These are phyloP conservation scores for Neodidymelliopsis sp. DNA, from an alignment of 2,329 filamentous ascomycete genomes.

Conservation along the genomic window DNA sequence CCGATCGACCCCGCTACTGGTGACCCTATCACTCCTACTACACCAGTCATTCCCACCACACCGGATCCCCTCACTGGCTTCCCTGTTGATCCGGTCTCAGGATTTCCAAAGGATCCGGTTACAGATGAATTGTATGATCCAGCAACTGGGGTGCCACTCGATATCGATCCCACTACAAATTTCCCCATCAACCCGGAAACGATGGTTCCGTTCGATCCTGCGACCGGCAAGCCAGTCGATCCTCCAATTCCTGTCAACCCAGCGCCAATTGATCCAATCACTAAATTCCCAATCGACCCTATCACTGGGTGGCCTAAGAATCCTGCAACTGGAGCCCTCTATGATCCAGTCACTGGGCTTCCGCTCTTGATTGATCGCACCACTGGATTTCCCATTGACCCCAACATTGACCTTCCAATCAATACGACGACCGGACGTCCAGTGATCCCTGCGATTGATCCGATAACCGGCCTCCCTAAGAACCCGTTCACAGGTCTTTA, in stretches of 20 bases:
- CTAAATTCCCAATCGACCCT: background rate
- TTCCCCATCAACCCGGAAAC: background rate
- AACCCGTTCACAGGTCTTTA: too few relatives aligned
- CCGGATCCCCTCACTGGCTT: too few relatives aligned
- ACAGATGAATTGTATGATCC: background rate
- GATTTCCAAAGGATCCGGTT: background rate
- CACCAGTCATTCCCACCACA: too few relatives aligned
- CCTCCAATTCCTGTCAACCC: background rate
- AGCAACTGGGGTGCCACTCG: background rate
- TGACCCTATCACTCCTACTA: too few relatives aligned
- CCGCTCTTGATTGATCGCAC: background rate
- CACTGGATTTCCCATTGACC: background rate
- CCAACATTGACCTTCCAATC: background rate
- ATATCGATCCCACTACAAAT: background rate
- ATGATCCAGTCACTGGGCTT: background rate
- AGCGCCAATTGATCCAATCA: background rate
- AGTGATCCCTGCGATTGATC: too few relatives aligned
- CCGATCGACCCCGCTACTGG: too few relatives aligned
- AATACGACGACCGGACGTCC: background rate
- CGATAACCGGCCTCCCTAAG: background rate
- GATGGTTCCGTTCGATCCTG: background rate
- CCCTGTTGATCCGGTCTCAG: background rate
- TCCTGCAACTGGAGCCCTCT: background rate
- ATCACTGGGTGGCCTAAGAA: background rate
- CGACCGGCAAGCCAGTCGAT: background rate